A percentile compares a stretch with the other conserved stretches of the same genome.
Evolutionary conservation across 2,329 filamentous ascomycete species (phyloP).

Genomic region (Ceratocystis alfenasii): DNA sequence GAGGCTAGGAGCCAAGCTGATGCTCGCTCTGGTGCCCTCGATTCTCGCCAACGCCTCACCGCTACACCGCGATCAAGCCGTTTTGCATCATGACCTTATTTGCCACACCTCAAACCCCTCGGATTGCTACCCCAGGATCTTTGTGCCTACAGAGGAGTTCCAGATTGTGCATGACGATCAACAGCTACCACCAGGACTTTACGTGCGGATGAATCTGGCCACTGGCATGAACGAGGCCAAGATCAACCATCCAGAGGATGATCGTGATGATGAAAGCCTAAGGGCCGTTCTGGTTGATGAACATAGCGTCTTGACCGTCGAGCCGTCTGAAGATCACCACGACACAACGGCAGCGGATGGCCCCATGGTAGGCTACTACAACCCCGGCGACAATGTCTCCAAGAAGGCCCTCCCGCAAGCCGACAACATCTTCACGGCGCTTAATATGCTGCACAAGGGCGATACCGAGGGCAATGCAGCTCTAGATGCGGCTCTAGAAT

Average conservation of each 20-base stretch:
- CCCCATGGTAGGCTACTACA: constrained; percentile 37
- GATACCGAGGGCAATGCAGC: constrained; percentile 29
- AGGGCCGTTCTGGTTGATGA: constrained; percentile 42
- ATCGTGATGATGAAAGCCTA: constrained; percentile 33
- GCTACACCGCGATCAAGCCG: neutral
- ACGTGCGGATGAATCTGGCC: constrained; percentile 53
- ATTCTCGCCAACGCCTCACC: constrained; percentile 14
- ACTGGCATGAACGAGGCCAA: constrained; percentile 55
- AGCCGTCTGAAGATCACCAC: constrained; percentile 33
- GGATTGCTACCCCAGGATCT: constrained; percentile 55
- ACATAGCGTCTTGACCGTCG: constrained; percentile 35
- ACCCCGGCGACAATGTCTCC: constrained; percentile 26
- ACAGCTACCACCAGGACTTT: constrained; percentile 51
- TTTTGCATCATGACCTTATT: constrained; percentile 42
- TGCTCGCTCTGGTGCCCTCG: constrained; percentile 13
- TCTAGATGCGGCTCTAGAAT: constrained; percentile 42
- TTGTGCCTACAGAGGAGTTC: constrained; percentile 53
- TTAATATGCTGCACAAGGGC: constrained; percentile 38
- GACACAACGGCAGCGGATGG: constrained; percentile 37
- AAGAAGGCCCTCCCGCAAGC: constrained; percentile 21
- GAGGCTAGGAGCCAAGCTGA: neutral
- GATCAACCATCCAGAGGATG: constrained; percentile 47
- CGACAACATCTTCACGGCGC: constrained; percentile 36
- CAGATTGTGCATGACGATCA: constrained; percentile 52
- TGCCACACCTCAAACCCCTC: constrained; percentile 48